Conservation (phyloP, 2,329 filamentous ascomycete species). For the Pseudogymnoascus pannorum region DNA sequence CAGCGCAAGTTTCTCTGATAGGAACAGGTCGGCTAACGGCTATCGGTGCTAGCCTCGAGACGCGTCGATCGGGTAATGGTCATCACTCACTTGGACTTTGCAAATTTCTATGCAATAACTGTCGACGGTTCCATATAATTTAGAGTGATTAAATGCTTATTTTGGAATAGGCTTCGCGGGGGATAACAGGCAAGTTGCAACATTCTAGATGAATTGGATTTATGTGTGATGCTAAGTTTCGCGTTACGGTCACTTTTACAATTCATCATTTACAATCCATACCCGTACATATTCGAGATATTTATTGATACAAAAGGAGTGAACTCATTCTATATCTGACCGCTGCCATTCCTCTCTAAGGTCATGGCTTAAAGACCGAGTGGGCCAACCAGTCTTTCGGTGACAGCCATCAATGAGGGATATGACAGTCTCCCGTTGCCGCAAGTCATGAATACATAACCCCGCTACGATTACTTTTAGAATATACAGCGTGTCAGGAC, state of each 20-base stretch:
- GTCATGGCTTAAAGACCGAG: conserved; percentile 26
- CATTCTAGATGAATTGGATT: too few species aligned
- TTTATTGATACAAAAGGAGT: background rate
- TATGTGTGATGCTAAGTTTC: background rate
- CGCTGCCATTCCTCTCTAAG: conserved; percentile 26
- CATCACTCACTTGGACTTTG: too few species aligned
- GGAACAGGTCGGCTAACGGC: background rate
- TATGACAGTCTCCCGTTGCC: conserved; percentile 32
- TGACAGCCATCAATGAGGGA: conserved; percentile 33
- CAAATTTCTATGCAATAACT: too few species aligned
- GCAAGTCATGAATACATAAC: conserved; percentile 33
- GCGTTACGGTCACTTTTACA: background rate
- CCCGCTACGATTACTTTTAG: conserved; percentile 28
- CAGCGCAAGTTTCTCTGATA: background rate
- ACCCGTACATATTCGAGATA: background rate
- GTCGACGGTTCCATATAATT: too few species aligned
- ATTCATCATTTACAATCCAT: background rate
- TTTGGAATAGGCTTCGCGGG: too few species aligned
- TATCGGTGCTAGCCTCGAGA: background rate
- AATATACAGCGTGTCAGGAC: background rate
- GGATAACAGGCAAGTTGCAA: too few species aligned
- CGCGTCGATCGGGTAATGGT: background rate
- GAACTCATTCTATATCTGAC: background rate
- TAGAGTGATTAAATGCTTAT: too few species aligned
- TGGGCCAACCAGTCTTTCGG: conserved; percentile 35